phyloP scores from a whole-genome alignment of 2,329 filamentous ascomycete species.

The Colletotrichum siamense region DNA sequence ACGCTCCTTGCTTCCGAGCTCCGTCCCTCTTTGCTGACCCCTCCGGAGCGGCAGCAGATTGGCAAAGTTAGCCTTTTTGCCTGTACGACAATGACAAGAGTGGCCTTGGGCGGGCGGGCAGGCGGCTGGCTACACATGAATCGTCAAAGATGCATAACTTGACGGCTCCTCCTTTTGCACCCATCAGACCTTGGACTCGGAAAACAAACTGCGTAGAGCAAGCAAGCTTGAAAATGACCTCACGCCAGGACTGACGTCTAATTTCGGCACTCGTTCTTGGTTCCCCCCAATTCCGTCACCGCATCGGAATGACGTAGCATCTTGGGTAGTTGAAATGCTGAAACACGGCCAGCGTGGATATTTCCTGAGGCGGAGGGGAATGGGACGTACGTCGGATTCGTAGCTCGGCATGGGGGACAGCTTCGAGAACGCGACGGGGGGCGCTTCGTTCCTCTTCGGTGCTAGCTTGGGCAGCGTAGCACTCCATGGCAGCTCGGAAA shows the following conservation, averaged over 20 bases:
- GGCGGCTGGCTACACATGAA: background rate
- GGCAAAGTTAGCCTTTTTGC: background rate
- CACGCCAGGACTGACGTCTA: background rate
- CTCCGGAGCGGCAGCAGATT: background rate
- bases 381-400: background rate
- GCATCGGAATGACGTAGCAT: background rate
- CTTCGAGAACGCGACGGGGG: background rate
- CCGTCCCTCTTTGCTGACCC: background rate
- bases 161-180: background rate
- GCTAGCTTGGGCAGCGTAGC: background rate
- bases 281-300: background rate
- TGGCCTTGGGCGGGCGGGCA: background rate
- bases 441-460: background rate
- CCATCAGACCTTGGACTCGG: background rate
- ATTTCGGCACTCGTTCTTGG: background rate
- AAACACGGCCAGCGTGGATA: background rate
- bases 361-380: background rate
- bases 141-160: slow-evolving; percentile 7
- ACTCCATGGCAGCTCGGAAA: background rate
- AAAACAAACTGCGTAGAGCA: background rate
- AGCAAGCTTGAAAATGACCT: background rate
- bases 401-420: background rate
- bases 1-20: slow-evolving; percentile 15
- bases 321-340: background rate
- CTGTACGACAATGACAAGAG: background rate